Base-by-base conservation (phyloP, 768 basidiomycete species). In the Mycena vitilis region DNA sequence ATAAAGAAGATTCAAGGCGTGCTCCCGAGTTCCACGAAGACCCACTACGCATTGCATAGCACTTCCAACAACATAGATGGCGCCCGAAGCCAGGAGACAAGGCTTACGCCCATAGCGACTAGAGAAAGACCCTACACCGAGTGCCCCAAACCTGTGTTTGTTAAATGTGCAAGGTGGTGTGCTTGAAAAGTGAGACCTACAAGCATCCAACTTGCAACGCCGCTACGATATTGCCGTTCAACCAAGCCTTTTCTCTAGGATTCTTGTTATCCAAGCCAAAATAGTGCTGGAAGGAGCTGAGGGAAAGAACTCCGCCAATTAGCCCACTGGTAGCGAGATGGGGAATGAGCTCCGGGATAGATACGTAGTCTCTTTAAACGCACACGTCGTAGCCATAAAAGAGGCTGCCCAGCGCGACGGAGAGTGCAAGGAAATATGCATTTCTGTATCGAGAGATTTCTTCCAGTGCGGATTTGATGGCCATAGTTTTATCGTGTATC, bases 161-260 rank as follows among this genome's bases (percentile, higher is more conserved):
- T n/a, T 34, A 22, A 23, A 30, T 68, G 8, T 40, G 10, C 15
- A 11, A 5, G 15, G 23, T 37, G 40, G n/a, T 11, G 16, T n/a
- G 30, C 36, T 18, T 36, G 73, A 1, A 10, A 40, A 11, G 40
- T 40, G 40, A 10, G 11, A 40, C 85, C 71, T 71, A 86, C 86
- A 86, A 83, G 63, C 81, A 84, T 5, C 86, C 85, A 4, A 78
- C 84, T 64, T 87, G 86, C 30, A 87, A 72, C 36, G 85, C 77
- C 0, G 86, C 78, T n/a, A 87, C 87, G 34, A 88, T 85, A 66
- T 87, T 85, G 7, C 86, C 87, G 44, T 78, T 79, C 34, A 88
- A 65, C 60, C 82, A 74, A 23, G 85, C 85, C 36, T 75, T 76
- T 11, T 81, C 79, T n/a, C 72, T 68, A 2, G 81, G 68, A 25